Percentiles rank a stretch among this genome's conserved stretches.
phyloP scores from a whole-genome alignment of 1,284 basidiomycete genomes.

The Cutaneotrichosporon sp. region DNA sequence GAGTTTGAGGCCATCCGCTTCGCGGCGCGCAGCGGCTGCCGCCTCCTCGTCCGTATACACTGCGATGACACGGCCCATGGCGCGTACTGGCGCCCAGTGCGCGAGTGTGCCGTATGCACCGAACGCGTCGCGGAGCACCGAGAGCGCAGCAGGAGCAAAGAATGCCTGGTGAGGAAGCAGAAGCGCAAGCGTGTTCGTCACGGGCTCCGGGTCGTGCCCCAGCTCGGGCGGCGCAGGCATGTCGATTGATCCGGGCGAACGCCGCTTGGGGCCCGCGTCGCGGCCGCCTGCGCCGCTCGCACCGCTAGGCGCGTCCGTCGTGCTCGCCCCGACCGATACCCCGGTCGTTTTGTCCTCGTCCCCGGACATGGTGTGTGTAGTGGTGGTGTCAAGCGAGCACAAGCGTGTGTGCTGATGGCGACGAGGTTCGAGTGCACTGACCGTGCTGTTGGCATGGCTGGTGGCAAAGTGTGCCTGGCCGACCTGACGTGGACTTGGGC shows the following conservation, averaged over 20 bases:
- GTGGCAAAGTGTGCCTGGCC: too few relatives aligned
- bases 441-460: too few relatives aligned
- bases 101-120: slow-evolving; percentile 66
- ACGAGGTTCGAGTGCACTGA: too few relatives aligned
- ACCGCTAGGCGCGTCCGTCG: too few relatives aligned
- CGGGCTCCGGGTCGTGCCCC: slow-evolving; percentile 7
- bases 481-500: too few relatives aligned
- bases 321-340: too few relatives aligned
- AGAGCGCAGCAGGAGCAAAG: slow-evolving; percentile 62
- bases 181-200: slow-evolving; percentile 65
- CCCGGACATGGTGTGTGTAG: too few relatives aligned
- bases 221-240: slow-evolving; percentile 22
- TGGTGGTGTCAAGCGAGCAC: too few relatives aligned
- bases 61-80: slow-evolving; percentile 71
- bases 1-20: slow-evolving; percentile 42
- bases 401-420: too few relatives aligned
- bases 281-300: too few relatives aligned
- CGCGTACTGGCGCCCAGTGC: slow-evolving; percentile 78
- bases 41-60: slow-evolving; percentile 60
- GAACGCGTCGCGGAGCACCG: slow-evolving; percentile 66
- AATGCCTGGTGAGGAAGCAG: slow-evolving; percentile 61
- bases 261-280: neutral
- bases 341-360: too few relatives aligned
- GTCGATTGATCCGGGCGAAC: neutral
- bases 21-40: slow-evolving; percentile 41